These are phyloP conservation scores for Backusella sp. DNA, from an alignment of 192 early-diverging fungal genomes.

Conservation along the genomic window DNA sequence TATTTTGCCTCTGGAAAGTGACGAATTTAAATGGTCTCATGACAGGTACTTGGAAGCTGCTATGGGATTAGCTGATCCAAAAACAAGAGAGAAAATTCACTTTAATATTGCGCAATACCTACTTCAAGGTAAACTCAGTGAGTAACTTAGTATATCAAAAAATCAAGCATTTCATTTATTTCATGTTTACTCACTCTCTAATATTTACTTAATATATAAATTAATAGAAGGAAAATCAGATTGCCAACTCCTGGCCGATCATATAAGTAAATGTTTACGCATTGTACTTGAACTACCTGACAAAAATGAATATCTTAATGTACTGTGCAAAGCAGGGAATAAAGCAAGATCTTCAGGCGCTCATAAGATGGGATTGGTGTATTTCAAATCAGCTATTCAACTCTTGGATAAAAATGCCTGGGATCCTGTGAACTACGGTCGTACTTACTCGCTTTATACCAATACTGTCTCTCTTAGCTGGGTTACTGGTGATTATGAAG, in stretches of 20 bases:
- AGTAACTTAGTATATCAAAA: not conserved
- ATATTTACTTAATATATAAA: not conserved
- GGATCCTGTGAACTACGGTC: not conserved
- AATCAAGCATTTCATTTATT: not conserved
- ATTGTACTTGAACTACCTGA: not conserved
- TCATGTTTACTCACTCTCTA: not conserved
- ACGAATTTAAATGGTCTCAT: constrained; percentile 35
- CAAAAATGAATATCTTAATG: constrained; percentile 11
- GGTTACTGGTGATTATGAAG: constrained; percentile 27
- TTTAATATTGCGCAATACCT: constrained; percentile 26
- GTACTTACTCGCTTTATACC: constrained; percentile 11
- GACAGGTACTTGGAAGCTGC: constrained; percentile 34
- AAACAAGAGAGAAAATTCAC: constrained; percentile 25
- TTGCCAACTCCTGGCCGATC: constrained; percentile 19
- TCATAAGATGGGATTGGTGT: constrained; percentile 21
- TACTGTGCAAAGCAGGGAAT: constrained; percentile 17
- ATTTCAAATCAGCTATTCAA: constrained; percentile 21
- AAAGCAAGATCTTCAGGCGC: constrained; percentile 28
- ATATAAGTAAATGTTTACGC: constrained; percentile 24
- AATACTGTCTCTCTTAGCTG: constrained; percentile 25
- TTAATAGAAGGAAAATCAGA: constrained; percentile 16
- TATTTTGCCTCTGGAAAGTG: constrained; percentile 31
- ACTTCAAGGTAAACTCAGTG: constrained; percentile 13
- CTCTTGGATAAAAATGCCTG: constrained; percentile 17
- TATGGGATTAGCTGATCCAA: constrained; percentile 26